A percentile compares a stretch with the other conserved stretches of the same genome.
Conservation (phyloP, 768 basidiomycete species). For the Tulasnella sp. region DNA sequence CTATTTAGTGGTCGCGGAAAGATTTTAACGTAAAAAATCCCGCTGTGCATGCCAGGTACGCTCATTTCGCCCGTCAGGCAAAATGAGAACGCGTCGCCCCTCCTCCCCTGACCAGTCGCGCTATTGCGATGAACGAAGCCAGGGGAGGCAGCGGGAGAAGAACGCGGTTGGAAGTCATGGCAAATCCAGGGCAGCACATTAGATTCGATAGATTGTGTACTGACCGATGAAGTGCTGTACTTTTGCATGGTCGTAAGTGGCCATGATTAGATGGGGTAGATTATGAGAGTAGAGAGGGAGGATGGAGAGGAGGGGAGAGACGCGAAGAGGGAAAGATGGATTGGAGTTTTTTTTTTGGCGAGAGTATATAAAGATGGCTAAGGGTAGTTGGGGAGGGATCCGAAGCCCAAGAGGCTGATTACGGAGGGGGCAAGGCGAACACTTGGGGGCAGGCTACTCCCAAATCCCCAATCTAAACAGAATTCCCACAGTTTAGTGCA, state of each 20-base stretch:
- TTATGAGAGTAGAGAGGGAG: background rate
- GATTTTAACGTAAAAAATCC: background rate
- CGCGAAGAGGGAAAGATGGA: background rate
- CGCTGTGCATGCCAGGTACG: background rate
- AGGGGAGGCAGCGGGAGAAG: background rate
- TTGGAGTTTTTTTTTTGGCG: background rate
- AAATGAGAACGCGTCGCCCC: background rate
- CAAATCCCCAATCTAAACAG: background rate
- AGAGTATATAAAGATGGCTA: background rate
- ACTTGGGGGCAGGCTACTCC: background rate
- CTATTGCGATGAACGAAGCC: background rate
- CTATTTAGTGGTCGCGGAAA: background rate
- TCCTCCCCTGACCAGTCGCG: background rate
- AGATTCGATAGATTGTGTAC: constrained; percentile 6
- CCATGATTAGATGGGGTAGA: constrained; percentile 17
- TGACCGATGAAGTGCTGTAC: constrained; percentile 58
- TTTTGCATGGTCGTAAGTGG: constrained; percentile 44
- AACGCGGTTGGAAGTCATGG: background rate
- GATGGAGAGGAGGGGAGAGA: background rate
- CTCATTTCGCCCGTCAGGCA: background rate
- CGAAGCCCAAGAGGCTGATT: background rate
- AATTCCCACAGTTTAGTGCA: background rate
- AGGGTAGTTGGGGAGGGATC: background rate
- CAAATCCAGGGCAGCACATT: background rate
- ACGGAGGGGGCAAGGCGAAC: background rate